phyloP scores from a whole-genome alignment of 2,329 filamentous ascomycete genomes.

The Penicillium verrucosum region DNA sequence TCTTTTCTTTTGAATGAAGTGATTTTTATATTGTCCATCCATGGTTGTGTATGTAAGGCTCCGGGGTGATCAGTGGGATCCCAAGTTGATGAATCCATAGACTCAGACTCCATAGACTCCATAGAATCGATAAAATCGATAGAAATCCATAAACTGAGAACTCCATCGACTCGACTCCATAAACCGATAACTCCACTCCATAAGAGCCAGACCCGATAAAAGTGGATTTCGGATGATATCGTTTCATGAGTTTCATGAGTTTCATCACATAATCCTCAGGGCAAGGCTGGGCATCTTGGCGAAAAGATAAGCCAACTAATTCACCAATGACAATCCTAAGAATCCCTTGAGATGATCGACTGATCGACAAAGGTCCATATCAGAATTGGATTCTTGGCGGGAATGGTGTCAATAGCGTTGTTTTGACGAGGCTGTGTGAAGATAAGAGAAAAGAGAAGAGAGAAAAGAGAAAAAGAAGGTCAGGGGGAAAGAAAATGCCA shows the following conservation, averaged over 20 bases:
- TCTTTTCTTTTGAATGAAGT: not conserved
- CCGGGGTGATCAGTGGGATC: not conserved
- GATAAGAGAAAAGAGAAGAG: slow-evolving; percentile 8
- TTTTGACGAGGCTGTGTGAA: slow-evolving; percentile 11
- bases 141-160: too few species aligned
- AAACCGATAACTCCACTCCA: too few species aligned
- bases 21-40: not conserved
- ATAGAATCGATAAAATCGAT: not conserved
- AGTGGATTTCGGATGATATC: not conserved
- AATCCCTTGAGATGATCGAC: not conserved
- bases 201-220: not conserved
- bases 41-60: not conserved
- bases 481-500: slow-evolving; percentile 7
- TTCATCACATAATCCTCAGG: not conserved
- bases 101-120: not conserved
- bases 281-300: slow-evolving; percentile 11
- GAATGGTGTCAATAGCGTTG: slow-evolving; percentile 14
- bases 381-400: slow-evolving; percentile 12
- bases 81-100: not conserved
- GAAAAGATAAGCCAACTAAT: not conserved
- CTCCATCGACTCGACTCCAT: too few species aligned
- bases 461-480: not conserved
- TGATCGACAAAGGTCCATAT: slow-evolving; percentile 11
- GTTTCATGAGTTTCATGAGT: not conserved
- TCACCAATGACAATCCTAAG: slow-evolving; percentile 3